Conservation (phyloP, 2,329 filamentous ascomycete species). For the Xylaria digitata region DNA sequence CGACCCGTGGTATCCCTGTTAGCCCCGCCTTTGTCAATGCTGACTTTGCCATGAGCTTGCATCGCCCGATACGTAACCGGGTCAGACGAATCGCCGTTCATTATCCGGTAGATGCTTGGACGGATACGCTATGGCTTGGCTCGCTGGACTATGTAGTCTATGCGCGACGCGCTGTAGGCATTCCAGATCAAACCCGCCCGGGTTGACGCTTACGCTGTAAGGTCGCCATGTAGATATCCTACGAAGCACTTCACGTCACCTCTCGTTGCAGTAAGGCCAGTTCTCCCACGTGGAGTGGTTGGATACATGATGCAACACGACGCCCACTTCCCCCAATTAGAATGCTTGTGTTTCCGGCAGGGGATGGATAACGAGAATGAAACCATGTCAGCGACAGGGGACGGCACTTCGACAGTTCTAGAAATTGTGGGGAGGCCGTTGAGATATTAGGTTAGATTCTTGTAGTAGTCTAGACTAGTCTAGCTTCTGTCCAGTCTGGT, state of each 20-base stretch:
- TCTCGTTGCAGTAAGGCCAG: constrained; percentile 2
- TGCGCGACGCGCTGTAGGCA: background rate
- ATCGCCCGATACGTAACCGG: constrained; percentile 32
- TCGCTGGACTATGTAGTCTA: background rate
- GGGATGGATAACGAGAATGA: constrained; percentile 14
- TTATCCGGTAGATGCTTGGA: constrained; percentile 27
- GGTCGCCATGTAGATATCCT: background rate
- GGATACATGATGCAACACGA: constrained; percentile 30
- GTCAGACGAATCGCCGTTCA: constrained; percentile 25
- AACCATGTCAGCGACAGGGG: constrained; percentile 29
- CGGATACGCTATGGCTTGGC: background rate
- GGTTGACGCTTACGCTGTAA: background rate
- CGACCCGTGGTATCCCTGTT: constrained; percentile 37
- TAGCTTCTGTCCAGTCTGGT: no score
- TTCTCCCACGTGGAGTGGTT: constrained; percentile 27
- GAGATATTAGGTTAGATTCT: background rate
- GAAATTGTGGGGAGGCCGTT: constrained; percentile 18
- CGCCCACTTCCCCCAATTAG: constrained; percentile 13
- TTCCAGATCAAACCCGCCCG: background rate
- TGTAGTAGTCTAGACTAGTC: no score
- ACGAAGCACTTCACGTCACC: background rate
- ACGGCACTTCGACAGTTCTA: constrained; percentile 31
- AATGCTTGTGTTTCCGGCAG: constrained; percentile 20
- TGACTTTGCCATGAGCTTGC: constrained; percentile 41
- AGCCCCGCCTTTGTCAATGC: constrained; percentile 52